A percentile compares a stretch with the other conserved stretches of the same genome.
Evolutionary conservation across 2,329 filamentous ascomycete genomes (phyloP).

Genomic region (Botrytis galanthina): DNA sequence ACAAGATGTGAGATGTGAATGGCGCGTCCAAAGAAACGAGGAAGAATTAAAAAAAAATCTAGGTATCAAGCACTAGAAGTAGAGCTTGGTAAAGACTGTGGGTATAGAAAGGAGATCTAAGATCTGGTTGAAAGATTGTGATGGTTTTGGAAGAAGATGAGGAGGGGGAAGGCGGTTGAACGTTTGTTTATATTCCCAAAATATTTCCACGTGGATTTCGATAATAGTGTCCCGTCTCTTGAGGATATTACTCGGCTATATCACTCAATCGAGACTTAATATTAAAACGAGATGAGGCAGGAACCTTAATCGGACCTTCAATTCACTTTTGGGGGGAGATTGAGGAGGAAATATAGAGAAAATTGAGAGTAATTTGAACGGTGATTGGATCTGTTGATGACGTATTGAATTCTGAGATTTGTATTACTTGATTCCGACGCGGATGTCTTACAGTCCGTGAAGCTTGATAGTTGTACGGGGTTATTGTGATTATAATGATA

Average conservation of each 20-base stretch:
- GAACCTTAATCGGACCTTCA: neutral
- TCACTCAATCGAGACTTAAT: neutral
- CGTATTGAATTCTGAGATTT: slow-evolving; percentile 9
- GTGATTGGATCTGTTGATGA: slow-evolving; percentile 7
- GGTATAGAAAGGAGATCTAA: neutral
- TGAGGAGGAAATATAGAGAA: neutral
- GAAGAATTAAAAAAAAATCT: neutral
- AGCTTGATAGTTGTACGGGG: neutral
- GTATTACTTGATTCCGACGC: neutral
- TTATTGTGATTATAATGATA: neutral
- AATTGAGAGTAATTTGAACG: slow-evolving; percentile 2
- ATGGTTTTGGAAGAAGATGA: slow-evolving; percentile 8
- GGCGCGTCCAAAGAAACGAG: neutral
- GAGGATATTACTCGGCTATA: neutral
- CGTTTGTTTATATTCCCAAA: slow-evolving; percentile 11
- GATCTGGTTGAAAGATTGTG: neutral
- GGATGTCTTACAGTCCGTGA: slow-evolving; percentile 6
- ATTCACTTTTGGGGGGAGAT: neutral
- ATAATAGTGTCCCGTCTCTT: neutral
- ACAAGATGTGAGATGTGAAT: slow-evolving; percentile 3
- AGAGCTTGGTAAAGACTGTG: slow-evolving; percentile 16
- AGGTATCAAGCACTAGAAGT: slow-evolving; percentile 16
- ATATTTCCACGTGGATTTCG: slow-evolving; percentile 8
- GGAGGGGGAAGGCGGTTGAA: neutral
- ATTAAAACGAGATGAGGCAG: neutral